A percentile compares a stretch with the other conserved stretches of the same genome.
phyloP scores from a whole-genome alignment of 176 grass and related monocot species.

The Bothriochloa decipiens region DNA sequence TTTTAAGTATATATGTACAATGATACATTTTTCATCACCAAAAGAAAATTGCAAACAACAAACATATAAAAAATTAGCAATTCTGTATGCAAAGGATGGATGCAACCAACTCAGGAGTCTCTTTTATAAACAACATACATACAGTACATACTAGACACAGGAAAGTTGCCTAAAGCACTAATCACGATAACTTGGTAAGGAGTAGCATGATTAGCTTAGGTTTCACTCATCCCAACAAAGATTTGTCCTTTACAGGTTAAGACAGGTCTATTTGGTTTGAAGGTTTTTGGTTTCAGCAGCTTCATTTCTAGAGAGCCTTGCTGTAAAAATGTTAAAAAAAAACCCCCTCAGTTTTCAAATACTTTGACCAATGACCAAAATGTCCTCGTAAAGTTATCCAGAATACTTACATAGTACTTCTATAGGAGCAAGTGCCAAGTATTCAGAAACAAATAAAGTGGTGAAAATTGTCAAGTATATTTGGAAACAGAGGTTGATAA shows the following conservation, averaged over 20 bases:
- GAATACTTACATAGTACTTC: not conserved
- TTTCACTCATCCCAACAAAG: slow-evolving; percentile 33
- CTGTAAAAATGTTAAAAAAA: not conserved
- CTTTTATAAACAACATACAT: slow-evolving; percentile 31
- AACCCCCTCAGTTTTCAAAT: too few species aligned
- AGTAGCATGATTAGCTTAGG: slow-evolving; percentile 20
- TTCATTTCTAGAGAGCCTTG: slow-evolving; percentile 22
- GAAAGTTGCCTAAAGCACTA: not conserved
- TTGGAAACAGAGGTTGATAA: not conserved
- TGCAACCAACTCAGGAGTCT: slow-evolving; percentile 21
- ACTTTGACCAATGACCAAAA: not conserved
- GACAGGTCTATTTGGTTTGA: slow-evolving; percentile 30
- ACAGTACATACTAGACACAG: slow-evolving; percentile 2
- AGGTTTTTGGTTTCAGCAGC: slow-evolving; percentile 16
- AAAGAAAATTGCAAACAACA: slow-evolving; percentile 7
- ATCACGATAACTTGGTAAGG: slow-evolving; percentile 5
- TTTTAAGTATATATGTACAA: not conserved
- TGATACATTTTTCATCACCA: not conserved
- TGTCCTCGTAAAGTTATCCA: not conserved
- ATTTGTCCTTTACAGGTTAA: slow-evolving; percentile 27
- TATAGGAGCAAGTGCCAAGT: not conserved
- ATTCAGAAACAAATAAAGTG: not conserved
- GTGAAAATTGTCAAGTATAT: not conserved
- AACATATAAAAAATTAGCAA: not conserved
- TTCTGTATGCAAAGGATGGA: slow-evolving; percentile 25